These are phyloP conservation scores for Zymoseptoria passerinii DNA, from an alignment of 2,329 filamentous ascomycete genomes.

Conservation along the genomic window DNA sequence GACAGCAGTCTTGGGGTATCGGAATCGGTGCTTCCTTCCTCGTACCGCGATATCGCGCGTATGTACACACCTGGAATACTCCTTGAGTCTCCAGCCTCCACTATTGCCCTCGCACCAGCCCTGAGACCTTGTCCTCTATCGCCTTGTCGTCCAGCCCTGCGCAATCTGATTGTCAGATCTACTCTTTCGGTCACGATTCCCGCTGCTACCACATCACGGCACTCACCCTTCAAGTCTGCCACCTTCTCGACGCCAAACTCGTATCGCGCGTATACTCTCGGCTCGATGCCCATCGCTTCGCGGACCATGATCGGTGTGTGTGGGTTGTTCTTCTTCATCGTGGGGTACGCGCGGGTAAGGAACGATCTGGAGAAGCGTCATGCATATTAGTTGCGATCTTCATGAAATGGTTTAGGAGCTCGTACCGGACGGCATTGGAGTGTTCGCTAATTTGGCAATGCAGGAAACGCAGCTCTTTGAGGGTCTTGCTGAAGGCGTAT, in stretches of 20 bases:
- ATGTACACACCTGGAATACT: slow-evolving; percentile 12
- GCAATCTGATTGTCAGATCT: slow-evolving; percentile 3
- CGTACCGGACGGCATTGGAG: slow-evolving; percentile 78
- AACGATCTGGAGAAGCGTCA: slow-evolving; percentile 57
- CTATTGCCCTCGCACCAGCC: slow-evolving; percentile 47
- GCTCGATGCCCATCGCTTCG: slow-evolving; percentile 76
- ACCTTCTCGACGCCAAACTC: slow-evolving; percentile 63
- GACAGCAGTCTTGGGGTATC: slow-evolving; percentile 4
- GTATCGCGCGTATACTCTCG: slow-evolving; percentile 86
- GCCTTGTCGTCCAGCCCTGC: slow-evolving; percentile 60
- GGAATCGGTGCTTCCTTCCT: slow-evolving; percentile 7
- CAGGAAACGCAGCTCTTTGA: slow-evolving; percentile 95
- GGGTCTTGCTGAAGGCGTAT: slow-evolving; percentile 78
- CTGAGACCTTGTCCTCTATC: slow-evolving; percentile 60
- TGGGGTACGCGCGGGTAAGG: slow-evolving; percentile 83
- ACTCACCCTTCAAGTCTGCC: slow-evolving; percentile 51
- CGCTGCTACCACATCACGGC: neutral
- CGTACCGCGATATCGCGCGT: slow-evolving; percentile 15
- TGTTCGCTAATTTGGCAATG: slow-evolving; percentile 92
- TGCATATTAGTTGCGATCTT: neutral
- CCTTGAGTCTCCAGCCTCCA: neutral
- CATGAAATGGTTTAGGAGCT: slow-evolving; percentile 1
- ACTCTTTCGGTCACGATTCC: neutral
- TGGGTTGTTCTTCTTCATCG: slow-evolving; percentile 99
- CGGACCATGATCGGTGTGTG: slow-evolving; percentile 87